These are phyloP conservation scores for Phoma herbarum DNA, from an alignment of 2,329 filamentous ascomycete genomes.

Conservation along the genomic window DNA sequence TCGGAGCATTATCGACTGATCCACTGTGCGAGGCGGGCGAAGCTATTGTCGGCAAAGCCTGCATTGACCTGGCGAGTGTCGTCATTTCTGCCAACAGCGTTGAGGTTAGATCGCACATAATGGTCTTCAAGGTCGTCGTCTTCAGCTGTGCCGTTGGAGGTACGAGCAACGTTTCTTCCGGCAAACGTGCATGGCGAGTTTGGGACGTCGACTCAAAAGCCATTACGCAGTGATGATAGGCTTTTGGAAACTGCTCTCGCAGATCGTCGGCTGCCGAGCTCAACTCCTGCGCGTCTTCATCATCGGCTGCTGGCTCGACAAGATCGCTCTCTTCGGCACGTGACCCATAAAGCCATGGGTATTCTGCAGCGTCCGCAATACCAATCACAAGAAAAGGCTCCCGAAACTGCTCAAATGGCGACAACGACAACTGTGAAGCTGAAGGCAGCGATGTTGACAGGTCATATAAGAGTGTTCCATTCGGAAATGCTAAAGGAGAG, in stretches of 20 bases:
- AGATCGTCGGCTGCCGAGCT: constrained; percentile 74
- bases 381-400: constrained; percentile 86
- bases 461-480: constrained; percentile 87
- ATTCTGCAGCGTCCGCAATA: constrained; percentile 80
- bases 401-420: constrained; percentile 89
- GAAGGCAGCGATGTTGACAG: constrained; percentile 81
- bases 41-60: constrained; percentile 71
- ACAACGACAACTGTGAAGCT: constrained; percentile 79
- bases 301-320: constrained; percentile 25
- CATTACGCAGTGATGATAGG: constrained; percentile 78
- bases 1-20: constrained; percentile 36
- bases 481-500: constrained; percentile 86
- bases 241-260: constrained; percentile 76
- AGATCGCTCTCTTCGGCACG: constrained; percentile 30
- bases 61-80: constrained; percentile 58
- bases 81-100: constrained; percentile 58
- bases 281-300: constrained; percentile 50
- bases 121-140: constrained; percentile 69
- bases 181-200: constrained; percentile 53
- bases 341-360: constrained; percentile 55
- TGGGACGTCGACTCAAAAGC: constrained; percentile 74
- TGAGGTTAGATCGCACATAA: constrained; percentile 57
- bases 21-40: constrained; percentile 47
- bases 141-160: constrained; percentile 74
- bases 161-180: constrained; percentile 74